phyloP scores from a whole-genome alignment of 2,329 filamentous ascomycete species.

The Nectriaceae sp. region DNA sequence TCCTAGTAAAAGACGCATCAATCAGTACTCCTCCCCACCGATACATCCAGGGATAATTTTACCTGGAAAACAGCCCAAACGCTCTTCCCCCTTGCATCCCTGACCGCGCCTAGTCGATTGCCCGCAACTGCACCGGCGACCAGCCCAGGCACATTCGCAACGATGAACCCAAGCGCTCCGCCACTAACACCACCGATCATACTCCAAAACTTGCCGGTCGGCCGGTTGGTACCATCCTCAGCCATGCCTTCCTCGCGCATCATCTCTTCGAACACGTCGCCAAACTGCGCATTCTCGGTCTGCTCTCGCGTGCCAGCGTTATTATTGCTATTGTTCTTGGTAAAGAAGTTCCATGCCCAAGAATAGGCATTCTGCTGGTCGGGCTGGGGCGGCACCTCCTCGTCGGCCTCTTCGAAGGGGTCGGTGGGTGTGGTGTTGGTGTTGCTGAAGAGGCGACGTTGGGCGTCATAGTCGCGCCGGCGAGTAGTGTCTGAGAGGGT shows the following conservation, averaged over 20 bases:
- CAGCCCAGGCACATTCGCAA: constrained; percentile 87
- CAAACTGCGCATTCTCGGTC: constrained; percentile 79
- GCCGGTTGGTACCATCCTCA: constrained; percentile 60
- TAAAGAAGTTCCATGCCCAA: constrained; percentile 73
- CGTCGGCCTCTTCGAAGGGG: constrained; percentile 39
- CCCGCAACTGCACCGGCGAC: constrained; percentile 90
- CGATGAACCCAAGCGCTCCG: constrained; percentile 89
- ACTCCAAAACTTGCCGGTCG: constrained; percentile 80
- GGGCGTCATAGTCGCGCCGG: constrained; percentile 81
- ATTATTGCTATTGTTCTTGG: constrained; percentile 29
- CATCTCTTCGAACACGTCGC: constrained; percentile 89
- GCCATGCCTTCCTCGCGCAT: constrained; percentile 82
- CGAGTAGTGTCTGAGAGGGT: constrained; percentile 79
- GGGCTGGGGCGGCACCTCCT: constrained; percentile 44
- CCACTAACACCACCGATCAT: constrained; percentile 84
- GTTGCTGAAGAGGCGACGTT: constrained; percentile 43
- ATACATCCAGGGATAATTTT: constrained; percentile 21
- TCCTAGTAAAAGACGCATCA: constrained; percentile 55
- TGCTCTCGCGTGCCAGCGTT: constrained; percentile 44
- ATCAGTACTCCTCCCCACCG: background rate
- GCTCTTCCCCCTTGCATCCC: constrained; percentile 91
- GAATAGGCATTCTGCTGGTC: constrained; percentile 59
- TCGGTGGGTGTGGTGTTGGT: constrained; percentile 33
- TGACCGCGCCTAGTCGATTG: constrained; percentile 84
- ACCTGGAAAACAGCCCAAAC: constrained; percentile 86